phyloP scores from a whole-genome alignment of 176 grass and related monocot genomes.

The Guadua angustifolia region DNA sequence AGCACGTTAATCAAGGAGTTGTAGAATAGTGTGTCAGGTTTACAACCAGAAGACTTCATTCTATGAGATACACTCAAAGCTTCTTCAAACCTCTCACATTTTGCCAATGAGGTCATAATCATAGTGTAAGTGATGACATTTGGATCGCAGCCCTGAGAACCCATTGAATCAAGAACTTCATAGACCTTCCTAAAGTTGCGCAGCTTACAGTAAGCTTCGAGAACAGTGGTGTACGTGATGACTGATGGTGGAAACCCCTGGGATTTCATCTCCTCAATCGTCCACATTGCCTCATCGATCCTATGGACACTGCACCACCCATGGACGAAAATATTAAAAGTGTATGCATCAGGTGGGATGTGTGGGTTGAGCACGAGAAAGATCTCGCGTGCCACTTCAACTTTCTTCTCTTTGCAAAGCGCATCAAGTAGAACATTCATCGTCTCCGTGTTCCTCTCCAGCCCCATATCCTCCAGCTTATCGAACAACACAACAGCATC shows the following conservation, averaged over 20 bases:
- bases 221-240: constrained; percentile 75
- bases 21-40: constrained; percentile 76
- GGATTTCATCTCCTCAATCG: constrained; percentile 70
- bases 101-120: constrained; percentile 77
- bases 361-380: constrained; percentile 58
- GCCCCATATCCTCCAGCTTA: constrained; percentile 66
- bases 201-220: constrained; percentile 81
- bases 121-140: constrained; percentile 83
- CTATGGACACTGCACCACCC: constrained; percentile 74
- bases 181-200: constrained; percentile 62
- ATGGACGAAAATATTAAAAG: constrained; percentile 87
- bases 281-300: constrained; percentile 83
- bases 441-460: constrained; percentile 64
- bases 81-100: constrained; percentile 61
- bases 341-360: constrained; percentile 68
- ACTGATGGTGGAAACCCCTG: constrained; percentile 62
- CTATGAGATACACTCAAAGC: constrained; percentile 62
- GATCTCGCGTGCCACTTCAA: constrained; percentile 66
- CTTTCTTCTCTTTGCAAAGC: constrained; percentile 84
- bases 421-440: constrained; percentile 86
- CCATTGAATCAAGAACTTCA: constrained; percentile 83
- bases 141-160: constrained; percentile 65
- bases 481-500: constrained; percentile 66
- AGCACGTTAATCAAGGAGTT: constrained; percentile 82
- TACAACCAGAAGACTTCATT: constrained; percentile 79